phyloP scores from a whole-genome alignment of 345 rosid species.

The Toxicodendron radicans region DNA sequence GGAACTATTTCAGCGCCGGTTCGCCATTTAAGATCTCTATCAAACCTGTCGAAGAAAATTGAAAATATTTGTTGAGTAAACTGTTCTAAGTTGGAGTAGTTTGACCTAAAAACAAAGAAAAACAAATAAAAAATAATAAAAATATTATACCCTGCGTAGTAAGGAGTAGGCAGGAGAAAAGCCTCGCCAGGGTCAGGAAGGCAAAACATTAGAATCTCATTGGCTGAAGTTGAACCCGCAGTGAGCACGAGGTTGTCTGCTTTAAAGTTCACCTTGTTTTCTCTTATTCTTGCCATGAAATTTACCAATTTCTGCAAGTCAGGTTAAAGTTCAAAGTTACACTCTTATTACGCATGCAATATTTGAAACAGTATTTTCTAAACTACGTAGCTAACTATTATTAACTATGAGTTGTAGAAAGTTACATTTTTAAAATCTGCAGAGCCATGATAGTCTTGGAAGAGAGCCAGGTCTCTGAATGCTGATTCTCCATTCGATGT shows the following conservation, averaged over 20 bases:
- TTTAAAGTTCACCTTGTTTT: slow-evolving; percentile 65
- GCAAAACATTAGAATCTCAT: slow-evolving; percentile 86
- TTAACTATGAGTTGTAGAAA: background rate
- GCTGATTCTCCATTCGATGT: slow-evolving; percentile 47
- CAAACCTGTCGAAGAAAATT: slow-evolving; percentile 46
- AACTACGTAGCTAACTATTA: background rate
- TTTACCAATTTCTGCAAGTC: slow-evolving; percentile 51
- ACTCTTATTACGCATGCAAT: too few species aligned
- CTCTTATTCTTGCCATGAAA: slow-evolving; percentile 70
- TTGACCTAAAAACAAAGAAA: background rate
- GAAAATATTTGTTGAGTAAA: background rate
- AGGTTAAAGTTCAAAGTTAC: background rate
- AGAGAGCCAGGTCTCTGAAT: slow-evolving; percentile 70
- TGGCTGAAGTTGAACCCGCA: slow-evolving; percentile 93
- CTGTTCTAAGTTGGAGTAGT: background rate
- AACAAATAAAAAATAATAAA: too few species aligned
- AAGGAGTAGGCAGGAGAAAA: slow-evolving; percentile 86
- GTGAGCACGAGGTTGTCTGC: slow-evolving; percentile 67
- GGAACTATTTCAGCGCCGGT: slow-evolving; percentile 68
- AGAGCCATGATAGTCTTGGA: slow-evolving; percentile 90
- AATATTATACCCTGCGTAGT: slow-evolving; percentile 71
- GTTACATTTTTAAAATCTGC: slow-evolving; percentile 71
- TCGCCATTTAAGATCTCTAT: slow-evolving; percentile 86
- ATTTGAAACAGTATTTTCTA: background rate
- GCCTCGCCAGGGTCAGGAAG: slow-evolving; percentile 88